A percentile compares a stretch with the other conserved stretches of the same genome.
Evolutionary conservation across 306 rosid species (phyloP).

Genomic region (Sicyos edulis): DNA sequence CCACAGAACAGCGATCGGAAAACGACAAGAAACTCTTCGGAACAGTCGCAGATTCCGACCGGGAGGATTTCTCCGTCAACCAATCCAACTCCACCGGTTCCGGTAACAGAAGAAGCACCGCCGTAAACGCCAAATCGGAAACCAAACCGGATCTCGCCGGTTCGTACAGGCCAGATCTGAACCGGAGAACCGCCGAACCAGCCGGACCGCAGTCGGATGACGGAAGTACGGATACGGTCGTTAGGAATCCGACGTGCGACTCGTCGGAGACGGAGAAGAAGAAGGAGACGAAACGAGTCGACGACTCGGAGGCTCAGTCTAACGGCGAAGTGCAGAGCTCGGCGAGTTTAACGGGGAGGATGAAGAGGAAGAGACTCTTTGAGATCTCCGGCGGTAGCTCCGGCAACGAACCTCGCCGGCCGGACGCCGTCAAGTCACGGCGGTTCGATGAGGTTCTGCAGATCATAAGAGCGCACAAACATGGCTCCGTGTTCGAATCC

Average conservation of each 20-base stretch:
- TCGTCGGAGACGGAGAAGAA: constrained; percentile 38
- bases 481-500: constrained; percentile 58
- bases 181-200: constrained; percentile 30
- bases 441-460: constrained; percentile 50
- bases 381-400: constrained; percentile 28
- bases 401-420: constrained; percentile 24
- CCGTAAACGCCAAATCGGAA: not conserved
- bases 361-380: constrained; percentile 29
- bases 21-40: constrained; percentile 33
- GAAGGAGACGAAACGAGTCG: constrained; percentile 34
- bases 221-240: constrained; percentile 55
- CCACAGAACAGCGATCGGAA: constrained; percentile 35
- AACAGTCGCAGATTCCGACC: constrained; percentile 40
- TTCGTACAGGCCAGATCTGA: constrained; percentile 28
- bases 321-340: constrained; percentile 80
- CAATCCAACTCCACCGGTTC: constrained; percentile 86
- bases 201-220: constrained; percentile 50
- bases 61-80: constrained; percentile 71
- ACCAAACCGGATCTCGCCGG: constrained; percentile 18
- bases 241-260: constrained; percentile 35
- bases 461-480: constrained; percentile 48
- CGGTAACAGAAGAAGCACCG: constrained; percentile 35
- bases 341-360: constrained; percentile 53
- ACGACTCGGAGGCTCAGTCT: constrained; percentile 48
- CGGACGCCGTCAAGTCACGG: constrained; percentile 34